Evolutionary conservation across 2,329 filamentous ascomycete species (phyloP), one percentile per base, ranked within the genome.

Genomic region (Pseudogymnoascus sp.): DNA sequence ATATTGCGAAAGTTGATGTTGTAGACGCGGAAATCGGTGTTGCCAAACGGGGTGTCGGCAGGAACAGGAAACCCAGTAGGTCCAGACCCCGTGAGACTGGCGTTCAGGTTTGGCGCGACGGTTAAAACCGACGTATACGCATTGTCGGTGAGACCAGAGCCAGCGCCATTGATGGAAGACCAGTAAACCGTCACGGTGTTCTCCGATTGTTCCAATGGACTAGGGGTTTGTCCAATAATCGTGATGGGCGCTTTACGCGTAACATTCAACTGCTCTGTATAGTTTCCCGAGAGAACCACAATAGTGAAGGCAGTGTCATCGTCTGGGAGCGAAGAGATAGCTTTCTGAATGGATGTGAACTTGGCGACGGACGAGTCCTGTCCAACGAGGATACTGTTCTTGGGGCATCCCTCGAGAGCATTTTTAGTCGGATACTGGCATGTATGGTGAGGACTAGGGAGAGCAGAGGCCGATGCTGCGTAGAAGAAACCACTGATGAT

Each of bases 1-100:
- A 43, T 59, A 68, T 89, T 89, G 19, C 81, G 76, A 66, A 89
- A 85, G 69, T 89, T 82, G 40, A 89, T 75, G 68, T 89, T 89
- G 72, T 89, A 89, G 0, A 81, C 84, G 7, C 85, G 78, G 72
- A 89, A 89, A 70, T 89, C 81, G 0, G 68, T 71, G 69, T 82
- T 86, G 2, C 87, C 87, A 65, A 88, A 88, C 0, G 85, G 85
- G 0, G 86, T 89, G 56, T 77, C 80, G 0, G 73, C 77, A 0
- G 85, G 83, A 0, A 89, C 84, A 0, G 83, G 73, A 68, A 81
- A 85, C 0, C 87, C 87, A 0, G 83, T 86, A 0, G 86, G 79
- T 0, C 87, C 87, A 3, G 79, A 76, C 4, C 87, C 86, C 0
- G 85, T 88, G 22, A 85, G 73, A 10, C 82, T 84, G 7, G 85